Percentiles rank a stretch among this genome's conserved stretches.
phyloP scores from a whole-genome alignment of 768 basidiomycete genomes.

The Amanita polypyramis region DNA sequence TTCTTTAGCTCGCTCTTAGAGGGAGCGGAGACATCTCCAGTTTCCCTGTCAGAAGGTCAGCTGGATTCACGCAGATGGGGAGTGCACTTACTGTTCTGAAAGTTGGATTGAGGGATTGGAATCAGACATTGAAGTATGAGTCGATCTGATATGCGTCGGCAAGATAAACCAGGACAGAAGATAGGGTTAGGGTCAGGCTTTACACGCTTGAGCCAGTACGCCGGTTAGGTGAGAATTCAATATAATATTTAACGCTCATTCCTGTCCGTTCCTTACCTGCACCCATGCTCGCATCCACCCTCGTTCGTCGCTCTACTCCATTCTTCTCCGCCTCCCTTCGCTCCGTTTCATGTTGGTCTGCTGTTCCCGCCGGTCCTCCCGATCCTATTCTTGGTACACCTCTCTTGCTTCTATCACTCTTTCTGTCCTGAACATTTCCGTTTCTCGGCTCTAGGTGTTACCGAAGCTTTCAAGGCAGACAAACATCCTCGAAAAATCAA shows the following conservation, averaged over 20 bases:
- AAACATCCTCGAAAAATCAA: constrained; percentile 90
- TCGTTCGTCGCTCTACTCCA: constrained; percentile 40
- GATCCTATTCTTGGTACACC: constrained; percentile 80
- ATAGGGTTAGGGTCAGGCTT: constrained; percentile 14
- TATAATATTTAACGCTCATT: constrained; percentile 4
- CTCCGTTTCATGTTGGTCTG: constrained; percentile 66
- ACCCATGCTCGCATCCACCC: constrained; percentile 38
- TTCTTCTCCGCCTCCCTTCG: constrained; percentile 25
- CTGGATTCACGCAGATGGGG: neutral
- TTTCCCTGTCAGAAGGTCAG: neutral
- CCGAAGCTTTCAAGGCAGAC: constrained; percentile 96
- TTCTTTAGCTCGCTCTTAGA: constrained; percentile 90
- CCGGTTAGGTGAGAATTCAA: too few relatives aligned
- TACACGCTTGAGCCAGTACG: neutral
- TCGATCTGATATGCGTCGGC: neutral
- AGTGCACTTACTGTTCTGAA: constrained; percentile 15
- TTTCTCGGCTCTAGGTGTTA: constrained; percentile 47
- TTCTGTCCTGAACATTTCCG: constrained; percentile 1
- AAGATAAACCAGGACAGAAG: constrained; percentile 12
- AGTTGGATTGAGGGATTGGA: constrained; percentile 15
- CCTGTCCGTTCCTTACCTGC: constrained; percentile 16
- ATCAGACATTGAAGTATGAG: constrained; percentile 27
- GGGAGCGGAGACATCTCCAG: constrained; percentile 34
- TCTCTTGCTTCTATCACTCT: neutral
- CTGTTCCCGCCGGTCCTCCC: constrained; percentile 80